These are phyloP conservation scores for Williopsis jadinii DNA, from an alignment of 1,139 yeast genomes.

Conservation along the genomic window DNA sequence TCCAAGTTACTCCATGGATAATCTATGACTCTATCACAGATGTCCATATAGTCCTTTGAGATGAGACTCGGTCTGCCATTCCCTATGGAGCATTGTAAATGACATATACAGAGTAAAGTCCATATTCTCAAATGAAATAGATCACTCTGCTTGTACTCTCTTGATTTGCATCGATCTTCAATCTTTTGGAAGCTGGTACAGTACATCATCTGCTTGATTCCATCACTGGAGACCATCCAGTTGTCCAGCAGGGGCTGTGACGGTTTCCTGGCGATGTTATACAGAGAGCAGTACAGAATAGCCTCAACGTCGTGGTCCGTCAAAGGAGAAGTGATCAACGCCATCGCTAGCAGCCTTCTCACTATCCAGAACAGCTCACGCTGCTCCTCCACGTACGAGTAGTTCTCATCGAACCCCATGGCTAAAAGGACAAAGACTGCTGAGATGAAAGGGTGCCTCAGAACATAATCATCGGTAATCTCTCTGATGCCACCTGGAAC, in stretches of 20 bases:
- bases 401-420: slow-evolving; percentile 44
- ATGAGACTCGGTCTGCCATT: slow-evolving; percentile 36
- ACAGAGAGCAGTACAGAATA: slow-evolving; percentile 41
- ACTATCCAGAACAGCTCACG: slow-evolving; percentile 37
- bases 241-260: slow-evolving; percentile 41
- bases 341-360: slow-evolving; percentile 37
- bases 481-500: slow-evolving; percentile 46
- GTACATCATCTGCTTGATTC: slow-evolving; percentile 38
- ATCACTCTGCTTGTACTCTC: slow-evolving; percentile 30
- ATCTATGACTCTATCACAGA: slow-evolving; percentile 34
- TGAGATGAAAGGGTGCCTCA: slow-evolving; percentile 40
- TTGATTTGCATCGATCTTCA: slow-evolving; percentile 27
- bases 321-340: slow-evolving; percentile 40
- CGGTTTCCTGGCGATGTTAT: slow-evolving; percentile 44
- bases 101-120: slow-evolving; percentile 41
- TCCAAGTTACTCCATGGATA: slow-evolving; percentile 41
- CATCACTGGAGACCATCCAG: slow-evolving; percentile 42
- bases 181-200: slow-evolving; percentile 37
- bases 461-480: slow-evolving; percentile 34
- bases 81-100: slow-evolving; percentile 41
- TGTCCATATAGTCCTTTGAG: slow-evolving; percentile 28
- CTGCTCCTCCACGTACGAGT: slow-evolving; percentile 38
- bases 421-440: slow-evolving; percentile 44
- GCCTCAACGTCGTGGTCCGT: slow-evolving; percentile 52
- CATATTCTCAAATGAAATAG: slow-evolving; percentile 43